Conservation (phyloP, 176 grass and related monocot genomes). For the Eleusine indica region DNA sequence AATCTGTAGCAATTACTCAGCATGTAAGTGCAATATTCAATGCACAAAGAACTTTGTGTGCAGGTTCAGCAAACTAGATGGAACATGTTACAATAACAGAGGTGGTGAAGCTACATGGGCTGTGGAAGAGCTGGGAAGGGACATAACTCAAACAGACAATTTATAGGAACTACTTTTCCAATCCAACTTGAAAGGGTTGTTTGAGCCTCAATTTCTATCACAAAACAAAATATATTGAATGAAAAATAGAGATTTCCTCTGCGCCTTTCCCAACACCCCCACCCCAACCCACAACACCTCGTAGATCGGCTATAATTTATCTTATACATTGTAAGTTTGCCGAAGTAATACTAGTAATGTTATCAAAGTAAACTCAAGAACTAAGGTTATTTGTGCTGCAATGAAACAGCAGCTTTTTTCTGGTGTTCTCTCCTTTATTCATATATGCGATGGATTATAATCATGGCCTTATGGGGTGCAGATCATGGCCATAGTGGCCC, state of each 20-base stretch:
- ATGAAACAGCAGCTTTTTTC: neutral
- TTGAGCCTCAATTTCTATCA: neutral
- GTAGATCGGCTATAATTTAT: neutral
- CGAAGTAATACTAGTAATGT: neutral
- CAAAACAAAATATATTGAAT: conserved; percentile 2
- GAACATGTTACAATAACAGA: neutral
- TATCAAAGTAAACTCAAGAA: neutral
- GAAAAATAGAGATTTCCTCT: neutral
- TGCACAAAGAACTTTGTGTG: conserved; percentile 6
- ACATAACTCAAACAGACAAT: neutral
- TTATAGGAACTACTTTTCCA: neutral
- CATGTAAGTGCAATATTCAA: neutral
- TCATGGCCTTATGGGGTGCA: neutral
- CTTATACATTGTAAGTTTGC: neutral
- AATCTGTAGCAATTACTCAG: conserved; percentile 58
- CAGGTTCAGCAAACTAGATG: neutral
- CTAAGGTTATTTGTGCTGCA: neutral
- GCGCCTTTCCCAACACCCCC: neutral
- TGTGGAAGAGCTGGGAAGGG: neutral
- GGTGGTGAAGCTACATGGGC: neutral
- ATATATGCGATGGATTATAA: neutral
- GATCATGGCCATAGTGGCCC: neutral
- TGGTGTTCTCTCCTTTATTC: neutral
- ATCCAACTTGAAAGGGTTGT: neutral
- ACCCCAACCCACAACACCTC: neutral